A percentile compares a stretch with the other conserved stretches of the same genome.
Conservation (phyloP, 768 basidiomycete genomes). For the Filobasidium floriforme region DNA sequence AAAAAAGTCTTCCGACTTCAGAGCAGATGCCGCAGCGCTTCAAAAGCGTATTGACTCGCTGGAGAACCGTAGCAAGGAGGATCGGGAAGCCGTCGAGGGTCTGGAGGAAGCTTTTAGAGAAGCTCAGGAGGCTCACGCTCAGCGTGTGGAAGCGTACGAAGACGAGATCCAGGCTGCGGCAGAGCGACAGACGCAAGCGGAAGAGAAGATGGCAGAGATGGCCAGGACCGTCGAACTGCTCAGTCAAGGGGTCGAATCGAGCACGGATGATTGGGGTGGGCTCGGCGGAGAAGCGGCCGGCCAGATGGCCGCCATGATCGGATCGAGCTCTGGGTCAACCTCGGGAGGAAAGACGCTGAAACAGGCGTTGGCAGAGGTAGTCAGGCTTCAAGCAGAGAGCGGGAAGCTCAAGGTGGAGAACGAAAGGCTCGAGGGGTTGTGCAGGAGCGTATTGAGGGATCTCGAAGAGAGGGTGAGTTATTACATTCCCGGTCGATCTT, state of each 20-base stretch:
- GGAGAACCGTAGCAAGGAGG: slow-evolving; percentile 12
- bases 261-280: slow-evolving; percentile 12
- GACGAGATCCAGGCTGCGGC: slow-evolving; percentile 60
- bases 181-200: slow-evolving; percentile 61
- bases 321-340: slow-evolving; percentile 50
- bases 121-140: slow-evolving; percentile 10
- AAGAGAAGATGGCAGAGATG: slow-evolving; percentile 64
- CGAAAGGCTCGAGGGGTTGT: slow-evolving; percentile 13
- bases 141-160: slow-evolving; percentile 49
- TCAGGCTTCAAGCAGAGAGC: slow-evolving; percentile 13
- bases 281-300: slow-evolving; percentile 12
- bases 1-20: slow-evolving; percentile 15
- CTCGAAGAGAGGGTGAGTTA: slow-evolving; percentile 74
- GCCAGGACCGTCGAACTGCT: slow-evolving; percentile 49
- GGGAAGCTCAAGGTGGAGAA: slow-evolving; percentile 17
- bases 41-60: slow-evolving; percentile 16
- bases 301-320: slow-evolving; percentile 8
- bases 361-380: slow-evolving; percentile 15
- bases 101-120: slow-evolving; percentile 18
- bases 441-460: slow-evolving; percentile 49
- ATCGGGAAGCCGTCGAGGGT: slow-evolving; percentile 14
- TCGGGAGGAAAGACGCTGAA: slow-evolving; percentile 7
- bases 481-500: background rate
- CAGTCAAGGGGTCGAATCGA: slow-evolving; percentile 27
- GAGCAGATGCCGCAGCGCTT: slow-evolving; percentile 10